phyloP scores from a whole-genome alignment of 2,329 filamentous ascomycete genomes.

The Samsoniella hepiali region DNA sequence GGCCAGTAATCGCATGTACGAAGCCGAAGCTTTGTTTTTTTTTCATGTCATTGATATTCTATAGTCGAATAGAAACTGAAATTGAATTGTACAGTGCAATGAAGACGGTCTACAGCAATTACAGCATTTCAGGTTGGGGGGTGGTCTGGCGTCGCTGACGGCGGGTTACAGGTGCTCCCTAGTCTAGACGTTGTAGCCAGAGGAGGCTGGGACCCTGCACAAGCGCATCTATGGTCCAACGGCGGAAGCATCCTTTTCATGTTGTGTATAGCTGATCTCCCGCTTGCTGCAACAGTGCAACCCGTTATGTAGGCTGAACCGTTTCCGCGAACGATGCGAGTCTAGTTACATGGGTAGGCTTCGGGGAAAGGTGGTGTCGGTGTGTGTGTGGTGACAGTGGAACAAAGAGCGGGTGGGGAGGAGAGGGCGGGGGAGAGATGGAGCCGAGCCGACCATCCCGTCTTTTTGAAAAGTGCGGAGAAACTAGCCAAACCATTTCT shows the following conservation, averaged over 20 bases:
- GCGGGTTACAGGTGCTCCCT: not conserved
- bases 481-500: too few species aligned
- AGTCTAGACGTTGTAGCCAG: not conserved
- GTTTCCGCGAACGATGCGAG: constrained; percentile 2
- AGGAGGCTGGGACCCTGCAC: not conserved
- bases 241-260: not conserved
- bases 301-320: not conserved
- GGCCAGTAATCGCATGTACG: constrained; percentile 25
- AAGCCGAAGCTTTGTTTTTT: constrained; percentile 21
- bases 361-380: not conserved
- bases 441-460: not conserved
- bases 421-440: not conserved
- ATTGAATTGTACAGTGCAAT: constrained; percentile 8
- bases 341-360: not conserved
- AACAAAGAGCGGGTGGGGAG: not conserved
- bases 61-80: constrained; percentile 18
- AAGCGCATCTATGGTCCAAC: not conserved
- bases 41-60: constrained; percentile 28
- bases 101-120: too few species aligned
- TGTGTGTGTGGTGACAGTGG: not conserved
- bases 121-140: too few species aligned
- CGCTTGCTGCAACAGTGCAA: not conserved
- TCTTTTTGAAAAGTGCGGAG: not conserved
- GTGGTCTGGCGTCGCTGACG: not conserved
- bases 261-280: not conserved